Evolutionary conservation across 176 grass and related monocot genomes (phyloP).

Genomic region (Lolium perenne): DNA sequence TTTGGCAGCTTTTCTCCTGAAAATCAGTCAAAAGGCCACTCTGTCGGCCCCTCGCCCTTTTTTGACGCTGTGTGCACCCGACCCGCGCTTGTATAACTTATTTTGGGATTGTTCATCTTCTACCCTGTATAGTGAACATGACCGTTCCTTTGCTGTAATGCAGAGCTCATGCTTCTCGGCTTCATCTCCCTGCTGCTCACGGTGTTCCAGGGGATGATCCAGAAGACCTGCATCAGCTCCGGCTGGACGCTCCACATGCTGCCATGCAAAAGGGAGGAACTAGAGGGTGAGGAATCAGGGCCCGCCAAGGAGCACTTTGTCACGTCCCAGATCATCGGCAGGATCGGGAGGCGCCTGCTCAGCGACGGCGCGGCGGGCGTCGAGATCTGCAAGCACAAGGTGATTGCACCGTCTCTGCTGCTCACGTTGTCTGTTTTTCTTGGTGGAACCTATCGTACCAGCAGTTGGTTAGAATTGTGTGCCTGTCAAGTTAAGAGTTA

Average conservation of each 20-base stretch:
- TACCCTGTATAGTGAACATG: neutral
- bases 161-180: conserved; percentile 94
- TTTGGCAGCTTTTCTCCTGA: neutral
- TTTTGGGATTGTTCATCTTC: neutral
- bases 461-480: neutral
- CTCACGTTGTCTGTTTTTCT: neutral
- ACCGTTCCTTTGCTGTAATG: conserved; percentile 32
- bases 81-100: too few species aligned
- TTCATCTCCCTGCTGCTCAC: conserved; percentile 94
- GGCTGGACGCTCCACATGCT: conserved; percentile 78
- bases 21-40: neutral
- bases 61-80: too few species aligned
- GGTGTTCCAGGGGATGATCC: conserved; percentile 78
- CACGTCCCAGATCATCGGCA: conserved; percentile 31
- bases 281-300: neutral
- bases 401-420: conserved; percentile 1
- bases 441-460: neutral
- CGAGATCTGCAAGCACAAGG: conserved; percentile 63
- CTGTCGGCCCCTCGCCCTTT: neutral
- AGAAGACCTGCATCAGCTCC: conserved; percentile 66
- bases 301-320: conserved; percentile 44
- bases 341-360: conserved; percentile 65
- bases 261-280: conserved; percentile 51
- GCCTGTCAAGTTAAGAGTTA: neutral
- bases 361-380: conserved; percentile 20